A percentile compares a stretch with the other conserved stretches of the same genome.
These are phyloP conservation scores for Uromyces viciae-fabae DNA, from an alignment of 1,284 basidiomycete genomes.

Conservation along the genomic window DNA sequence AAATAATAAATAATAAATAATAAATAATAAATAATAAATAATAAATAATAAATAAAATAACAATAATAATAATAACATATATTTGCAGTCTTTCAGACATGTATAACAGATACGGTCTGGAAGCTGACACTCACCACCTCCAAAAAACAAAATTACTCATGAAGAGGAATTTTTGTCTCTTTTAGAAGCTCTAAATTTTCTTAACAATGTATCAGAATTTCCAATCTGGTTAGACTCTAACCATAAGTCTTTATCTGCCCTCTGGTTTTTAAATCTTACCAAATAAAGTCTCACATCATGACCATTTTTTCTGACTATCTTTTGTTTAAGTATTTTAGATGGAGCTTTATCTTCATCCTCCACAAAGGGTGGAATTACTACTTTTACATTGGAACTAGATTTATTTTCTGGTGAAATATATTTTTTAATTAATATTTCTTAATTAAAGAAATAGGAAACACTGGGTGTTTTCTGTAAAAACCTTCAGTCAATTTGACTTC, in stretches of 20 bases:
- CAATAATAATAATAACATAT: too few relatives aligned
- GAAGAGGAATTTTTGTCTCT: neutral
- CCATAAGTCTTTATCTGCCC: neutral
- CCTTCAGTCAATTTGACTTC: neutral
- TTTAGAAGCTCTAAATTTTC: neutral
- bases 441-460: neutral
- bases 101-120: too few relatives aligned
- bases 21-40: too few relatives aligned
- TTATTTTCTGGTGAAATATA: too few relatives aligned
- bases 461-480: neutral
- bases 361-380: too few relatives aligned
- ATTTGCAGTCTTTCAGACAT: too few relatives aligned
- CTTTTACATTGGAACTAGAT: neutral
- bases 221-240: neutral
- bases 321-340: neutral
- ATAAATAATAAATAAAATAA: too few relatives aligned
- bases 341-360: too few relatives aligned
- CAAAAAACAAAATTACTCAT: too few relatives aligned
- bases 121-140: neutral
- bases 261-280: neutral
- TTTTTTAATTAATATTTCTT: neutral
- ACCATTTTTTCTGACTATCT: neutral
- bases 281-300: neutral
- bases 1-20: too few relatives aligned
- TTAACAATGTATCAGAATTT: neutral